phyloP scores from a whole-genome alignment of 805 yeast species.

The Saturnispora sekii region DNA sequence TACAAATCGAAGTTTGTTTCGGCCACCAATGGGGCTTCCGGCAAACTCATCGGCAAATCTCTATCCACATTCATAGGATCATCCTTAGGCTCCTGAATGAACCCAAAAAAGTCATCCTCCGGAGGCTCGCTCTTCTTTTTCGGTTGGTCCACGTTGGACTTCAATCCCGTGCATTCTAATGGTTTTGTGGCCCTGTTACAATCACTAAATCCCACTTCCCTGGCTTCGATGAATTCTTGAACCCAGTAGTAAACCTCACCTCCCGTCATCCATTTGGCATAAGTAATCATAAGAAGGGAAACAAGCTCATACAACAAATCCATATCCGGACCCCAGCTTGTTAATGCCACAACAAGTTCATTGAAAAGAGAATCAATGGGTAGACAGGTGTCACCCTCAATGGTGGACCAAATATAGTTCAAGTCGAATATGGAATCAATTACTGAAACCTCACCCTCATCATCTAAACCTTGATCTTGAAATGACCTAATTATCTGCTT shows the following conservation, averaged over 20 bases:
- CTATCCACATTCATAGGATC: slow-evolving; percentile 7
- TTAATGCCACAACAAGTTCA: slow-evolving; percentile 8
- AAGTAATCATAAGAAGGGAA: slow-evolving; percentile 18
- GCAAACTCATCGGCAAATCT: background rate
- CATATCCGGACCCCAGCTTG: slow-evolving; percentile 3
- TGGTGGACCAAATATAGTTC: slow-evolving; percentile 11
- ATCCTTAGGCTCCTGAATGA: slow-evolving; percentile 22
- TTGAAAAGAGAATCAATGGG: slow-evolving; percentile 20
- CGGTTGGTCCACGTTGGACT: background rate
- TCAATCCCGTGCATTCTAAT: slow-evolving; percentile 5
- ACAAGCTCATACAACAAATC: slow-evolving; percentile 18
- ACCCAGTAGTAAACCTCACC: slow-evolving; percentile 17
- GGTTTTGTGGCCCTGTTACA: slow-evolving; percentile 16
- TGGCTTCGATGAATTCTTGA: slow-evolving; percentile 13
- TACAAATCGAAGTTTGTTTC: slow-evolving; percentile 11
- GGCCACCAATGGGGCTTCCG: background rate
- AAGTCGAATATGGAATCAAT: slow-evolving; percentile 17
- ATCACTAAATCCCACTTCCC: slow-evolving; percentile 11
- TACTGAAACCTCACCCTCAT: background rate
- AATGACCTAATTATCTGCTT: slow-evolving; percentile 1
- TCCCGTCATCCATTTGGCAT: slow-evolving; percentile 16
- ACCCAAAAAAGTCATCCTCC: slow-evolving; percentile 24
- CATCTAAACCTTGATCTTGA: slow-evolving; percentile 1
- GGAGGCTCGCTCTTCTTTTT: slow-evolving; percentile 11
- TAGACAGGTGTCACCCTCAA: background rate